Evolutionary conservation across 192 early-diverging fungal genomes (phyloP), one percentile per base, ranked within the genome.

Genomic region (Entomortierella chlamydospora): DNA sequence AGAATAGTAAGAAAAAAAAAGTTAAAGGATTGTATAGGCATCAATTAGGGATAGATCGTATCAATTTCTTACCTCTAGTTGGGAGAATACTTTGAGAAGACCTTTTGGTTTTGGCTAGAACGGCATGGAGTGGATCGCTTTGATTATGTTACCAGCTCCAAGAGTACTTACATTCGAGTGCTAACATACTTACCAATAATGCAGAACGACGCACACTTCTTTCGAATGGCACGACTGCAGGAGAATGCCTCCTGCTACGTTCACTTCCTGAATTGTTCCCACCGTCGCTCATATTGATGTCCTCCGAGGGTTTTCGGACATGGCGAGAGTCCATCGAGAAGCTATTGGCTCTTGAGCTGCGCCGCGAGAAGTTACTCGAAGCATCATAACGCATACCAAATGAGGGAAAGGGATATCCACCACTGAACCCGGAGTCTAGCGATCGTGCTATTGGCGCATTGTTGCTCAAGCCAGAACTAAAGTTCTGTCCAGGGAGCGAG

Each of bases 191-290:
- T 69, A 70, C 74, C 37, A 78, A 43, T 11, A 78, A 30, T 15
- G 74, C 66, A n/a, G 74, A 78, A 2, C 74, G 66, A 5, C 74
- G 66, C 22, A 78, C 67, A 61, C 67, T 78, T 42, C 74, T 62
- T 42, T 78, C 74, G 22, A 64, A 78, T 8, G 74, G 65, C n/a
- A 68, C 66, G 1, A 78, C 74, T 2, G 74, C 74, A 20, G 74
- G 74, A 1, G 74, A 78, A 31, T 78, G 74, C 26, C 74, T 29
- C 43, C 74, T 43, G 47, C 74, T 58, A 15, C 74, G 74, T 53
- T 78, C 74, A 53, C 67, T 78, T 18, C 74, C 74, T 41, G 74
- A 78, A 23, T 78, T 69, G 50, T 78, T 78, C 18, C 74, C 74
- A 22, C 74, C 74, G 15, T 78, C 74, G 67, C 74, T 78, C 74